Conservation (phyloP, 805 yeast genomes). For the Millerago galiae region DNA sequence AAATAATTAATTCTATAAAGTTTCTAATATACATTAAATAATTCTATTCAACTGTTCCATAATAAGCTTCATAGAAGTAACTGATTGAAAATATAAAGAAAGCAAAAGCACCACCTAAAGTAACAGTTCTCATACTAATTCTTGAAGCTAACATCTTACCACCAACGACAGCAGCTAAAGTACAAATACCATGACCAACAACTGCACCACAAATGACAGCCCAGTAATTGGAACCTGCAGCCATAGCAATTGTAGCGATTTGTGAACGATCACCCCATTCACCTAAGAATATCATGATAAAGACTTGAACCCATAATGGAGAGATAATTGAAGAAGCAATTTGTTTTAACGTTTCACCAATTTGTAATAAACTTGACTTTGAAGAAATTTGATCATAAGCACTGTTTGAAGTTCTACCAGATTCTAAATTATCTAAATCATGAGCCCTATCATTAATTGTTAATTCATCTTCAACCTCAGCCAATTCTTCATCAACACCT, state of each 20-base stretch:
- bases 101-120: constrained; percentile 84
- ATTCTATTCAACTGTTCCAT: constrained; percentile 7
- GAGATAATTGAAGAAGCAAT: constrained; percentile 43
- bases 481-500: constrained; percentile 92
- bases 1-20: constrained; percentile 1
- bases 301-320: constrained; percentile 91
- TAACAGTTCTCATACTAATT: constrained; percentile 86
- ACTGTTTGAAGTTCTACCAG: constrained; percentile 18
- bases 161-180: constrained; percentile 86
- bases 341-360: constrained; percentile 4
- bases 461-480: constrained; percentile 94
- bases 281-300: constrained; percentile 91
- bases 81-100: constrained; percentile 77
- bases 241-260: constrained; percentile 97
- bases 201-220: constrained; percentile 83
- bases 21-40: neutral
- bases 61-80: constrained; percentile 66
- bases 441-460: constrained; percentile 52
- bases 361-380: constrained; percentile 2
- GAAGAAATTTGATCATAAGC: constrained; percentile 2
- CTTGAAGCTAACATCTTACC: constrained; percentile 86
- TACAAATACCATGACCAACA: constrained; percentile 83
- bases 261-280: constrained; percentile 99
- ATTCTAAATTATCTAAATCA: constrained; percentile 50
- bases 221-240: constrained; percentile 93